phyloP scores from a whole-genome alignment of 2,329 filamentous ascomycete species.

The Ophiostoma ips region DNA sequence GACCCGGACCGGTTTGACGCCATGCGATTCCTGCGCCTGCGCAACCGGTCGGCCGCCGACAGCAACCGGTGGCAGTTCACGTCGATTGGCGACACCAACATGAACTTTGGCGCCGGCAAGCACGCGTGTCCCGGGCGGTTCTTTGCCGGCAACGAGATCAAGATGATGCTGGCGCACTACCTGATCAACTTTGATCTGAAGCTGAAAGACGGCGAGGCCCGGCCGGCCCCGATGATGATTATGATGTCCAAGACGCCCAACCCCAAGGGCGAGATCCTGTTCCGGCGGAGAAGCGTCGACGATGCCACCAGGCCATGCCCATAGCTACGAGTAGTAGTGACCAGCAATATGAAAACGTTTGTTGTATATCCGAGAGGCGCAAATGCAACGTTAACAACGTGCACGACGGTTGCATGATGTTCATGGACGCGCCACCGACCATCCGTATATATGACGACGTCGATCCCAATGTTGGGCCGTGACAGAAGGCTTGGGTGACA shows the following conservation, averaged over 20 bases:
- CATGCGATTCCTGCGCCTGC: conserved; percentile 33
- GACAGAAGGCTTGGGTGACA: no score
- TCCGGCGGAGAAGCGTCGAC: conserved; percentile 20
- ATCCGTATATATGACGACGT: no score
- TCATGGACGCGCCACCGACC: no score
- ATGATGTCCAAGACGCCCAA: conserved; percentile 30
- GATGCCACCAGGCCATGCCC: no score
- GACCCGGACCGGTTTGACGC: conserved; percentile 32
- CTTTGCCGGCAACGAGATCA: conserved; percentile 32
- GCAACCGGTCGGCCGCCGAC: conserved; percentile 24
- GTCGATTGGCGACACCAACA: conserved; percentile 26
- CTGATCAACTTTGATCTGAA: conserved; percentile 30
- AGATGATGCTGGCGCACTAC: conserved; percentile 28
- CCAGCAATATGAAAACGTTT: no score
- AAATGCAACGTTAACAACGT: no score
- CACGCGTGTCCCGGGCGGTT: conserved; percentile 36
- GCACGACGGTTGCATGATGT: no score
- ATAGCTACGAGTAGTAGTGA: no score
- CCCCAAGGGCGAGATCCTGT: conserved; percentile 27
- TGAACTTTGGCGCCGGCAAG: conserved; percentile 33
- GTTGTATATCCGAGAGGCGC: no score
- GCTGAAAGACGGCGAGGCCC: conserved; percentile 24
- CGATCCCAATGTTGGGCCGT: no score
- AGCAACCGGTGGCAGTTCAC: conserved; percentile 30
- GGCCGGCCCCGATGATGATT: conserved; percentile 27